Conservation (phyloP, 192 early-diverging fungal species). For the Entrophospora sp. region DNA sequence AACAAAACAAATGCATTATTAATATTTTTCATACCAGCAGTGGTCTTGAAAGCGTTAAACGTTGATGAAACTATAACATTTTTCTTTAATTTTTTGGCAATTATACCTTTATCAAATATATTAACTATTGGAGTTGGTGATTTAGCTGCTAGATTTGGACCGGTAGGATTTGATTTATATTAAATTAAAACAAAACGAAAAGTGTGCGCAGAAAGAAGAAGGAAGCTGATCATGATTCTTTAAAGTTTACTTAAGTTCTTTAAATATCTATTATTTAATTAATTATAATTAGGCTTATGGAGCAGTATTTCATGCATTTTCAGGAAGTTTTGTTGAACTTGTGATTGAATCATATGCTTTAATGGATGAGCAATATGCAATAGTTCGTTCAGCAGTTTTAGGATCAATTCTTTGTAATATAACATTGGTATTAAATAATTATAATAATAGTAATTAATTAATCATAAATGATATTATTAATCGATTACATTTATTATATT, state of each 20-base stretch:
- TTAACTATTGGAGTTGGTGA: not conserved
- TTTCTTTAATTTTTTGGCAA: too few species aligned
- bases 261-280: not conserved
- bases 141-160: not conserved
- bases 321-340: slow-evolving; percentile 28
- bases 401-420: slow-evolving; percentile 89
- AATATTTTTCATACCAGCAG: slow-evolving; percentile 1
- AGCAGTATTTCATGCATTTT: slow-evolving; percentile 26
- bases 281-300: not conserved
- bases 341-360: slow-evolving; percentile 24
- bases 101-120: not conserved
- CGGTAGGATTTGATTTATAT: too few species aligned
- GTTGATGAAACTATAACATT: not conserved
- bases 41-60: not conserved
- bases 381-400: slow-evolving; percentile 49
- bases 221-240: not conserved
- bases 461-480: too few species aligned
- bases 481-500: too few species aligned
- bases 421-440: slow-evolving; percentile 75
- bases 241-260: not conserved
- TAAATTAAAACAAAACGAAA: too few species aligned
- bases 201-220: too few species aligned
- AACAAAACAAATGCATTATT: not conserved
- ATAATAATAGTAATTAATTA: too few species aligned
- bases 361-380: slow-evolving; percentile 14